Base-by-base conservation (phyloP, 768 basidiomycete genomes). In the Krasilnikovozyma curviuscula region DNA sequence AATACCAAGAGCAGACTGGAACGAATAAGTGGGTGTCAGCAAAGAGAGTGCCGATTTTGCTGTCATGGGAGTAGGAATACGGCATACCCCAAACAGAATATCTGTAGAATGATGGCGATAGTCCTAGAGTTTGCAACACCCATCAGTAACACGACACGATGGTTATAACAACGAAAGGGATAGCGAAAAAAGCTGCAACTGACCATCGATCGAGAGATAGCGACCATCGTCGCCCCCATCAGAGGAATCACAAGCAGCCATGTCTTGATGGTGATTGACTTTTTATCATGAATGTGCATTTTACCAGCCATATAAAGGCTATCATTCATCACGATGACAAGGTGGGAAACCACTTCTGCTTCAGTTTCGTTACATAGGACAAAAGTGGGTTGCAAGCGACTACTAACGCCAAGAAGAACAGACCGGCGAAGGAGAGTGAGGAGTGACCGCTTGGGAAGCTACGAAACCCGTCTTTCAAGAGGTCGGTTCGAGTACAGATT, bases 391-490 rank as follows among this genome's bases (percentile, higher is more conserved):
- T 13, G 14, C 13, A 40, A 40, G 13, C 12, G 12, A 34, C 31
- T 24, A 44, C 42, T 34, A 63, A 44, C 32, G 57, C 54, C 32
- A 63, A 31, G 52, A 58, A 63, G 56, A 58, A 55, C 61, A 63
- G 61, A n/a, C 62, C 62, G 7, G 50, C 48, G 61, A 60, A 63
- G 16, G 56, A 57, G 42, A 63, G 62, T 46, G 56, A 58, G 25
- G 48, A 40, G 47, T 63, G 62, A 18, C 62, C 62, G 44, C 53
- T 55, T 2, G 59, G 61, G 53, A 63, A 63, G 32, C 56, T 58
- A 31, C 62, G 43, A 53, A 61, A 63, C 6, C 62, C 62, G 38
- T 63, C 62, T 37, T 58, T 48, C 5, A 63, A 45, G 19, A 55
- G 39, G 28, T 61, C 59, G 12, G 55, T 52, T 14, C 54, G 52